Evolutionary conservation across 768 basidiomycete genomes (phyloP), one percentile per base, ranked within the genome.

Genomic region (Fomitopsis pulvina): DNA sequence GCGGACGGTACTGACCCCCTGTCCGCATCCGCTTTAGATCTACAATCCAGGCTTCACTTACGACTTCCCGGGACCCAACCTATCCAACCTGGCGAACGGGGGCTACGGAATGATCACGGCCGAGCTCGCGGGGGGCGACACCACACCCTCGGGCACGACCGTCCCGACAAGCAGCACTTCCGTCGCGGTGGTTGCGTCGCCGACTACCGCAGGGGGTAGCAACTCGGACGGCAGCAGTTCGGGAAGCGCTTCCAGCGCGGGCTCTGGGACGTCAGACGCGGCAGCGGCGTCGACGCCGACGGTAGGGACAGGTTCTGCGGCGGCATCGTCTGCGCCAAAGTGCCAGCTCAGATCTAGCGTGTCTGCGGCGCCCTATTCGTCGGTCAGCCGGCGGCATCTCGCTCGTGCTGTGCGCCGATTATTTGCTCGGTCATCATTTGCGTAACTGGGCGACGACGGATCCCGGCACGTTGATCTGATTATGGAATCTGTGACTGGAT

Each of bases 11-110:
- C 21, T 29, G 39, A 34, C 22, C 45, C 20, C 34, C n/a, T n/a
- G 18, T 16, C 28, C 39, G 6, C 21, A 20, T 22, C 4, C 12
- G 20, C 18, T 16, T n/a, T 28, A 63, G 57, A 41, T 61, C 53
- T 65, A 59, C 51, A 51, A 65, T 51, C 28, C 53, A n/a, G 57
- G 51, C 28, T 20, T 58, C 12, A 51, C 50, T 43, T 65, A 63
- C 53, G 55, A 52, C 25, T 65, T 65, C 62, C 64, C 63, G 24
- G 66, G 62, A 26, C 58, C 58, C 27, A 45, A 57, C 16, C 32
- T 67, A 50, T 52, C 63, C 9, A 59, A 60, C 47, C 56, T 61
- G 39, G 57, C 58, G 4, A 50, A 52, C n/a, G n/a, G 48, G 12
- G 44, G 55, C 45, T 40, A 50, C 48, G 22, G 41, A 38, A 41